phyloP scores from a whole-genome alignment of 2,329 filamentous ascomycete genomes.

The Didymella sp. region DNA sequence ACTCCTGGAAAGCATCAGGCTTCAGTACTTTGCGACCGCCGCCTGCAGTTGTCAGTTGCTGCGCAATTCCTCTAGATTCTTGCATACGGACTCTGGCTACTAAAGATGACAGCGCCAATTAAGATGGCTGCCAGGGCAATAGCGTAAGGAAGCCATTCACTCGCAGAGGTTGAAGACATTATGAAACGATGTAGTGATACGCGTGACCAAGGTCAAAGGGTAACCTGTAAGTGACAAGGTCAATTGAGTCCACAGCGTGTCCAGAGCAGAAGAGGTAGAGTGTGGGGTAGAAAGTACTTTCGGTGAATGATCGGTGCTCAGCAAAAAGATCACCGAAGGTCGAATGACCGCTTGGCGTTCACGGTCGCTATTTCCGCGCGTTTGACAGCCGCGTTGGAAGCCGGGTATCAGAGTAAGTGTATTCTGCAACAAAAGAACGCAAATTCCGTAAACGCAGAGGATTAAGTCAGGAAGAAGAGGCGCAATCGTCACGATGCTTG shows the following conservation, averaged over 20 bases:
- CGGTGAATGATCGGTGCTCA: conserved; percentile 16
- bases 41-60: conserved; percentile 46
- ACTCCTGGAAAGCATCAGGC: conserved; percentile 86
- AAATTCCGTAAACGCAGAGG: not conserved
- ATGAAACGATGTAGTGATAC: not conserved
- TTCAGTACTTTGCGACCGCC: conserved; percentile 85
- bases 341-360: conserved; percentile 9
- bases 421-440: conserved; percentile 6
- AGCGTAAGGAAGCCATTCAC: conserved; percentile 72
- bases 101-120: conserved; percentile 36
- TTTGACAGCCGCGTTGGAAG: not conserved
- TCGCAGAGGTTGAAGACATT: conserved; percentile 37
- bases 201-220: not conserved
- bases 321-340: conserved; percentile 5
- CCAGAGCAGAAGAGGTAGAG: not conserved
- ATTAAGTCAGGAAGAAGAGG: no score
- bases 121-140: conserved; percentile 69
- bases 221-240: not conserved
- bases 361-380: conserved; percentile 13
- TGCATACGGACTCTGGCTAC: conserved; percentile 3
- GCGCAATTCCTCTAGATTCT: not conserved
- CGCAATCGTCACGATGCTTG: not conserved
- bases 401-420: conserved; percentile 7
- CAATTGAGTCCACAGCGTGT: conserved; percentile 8
- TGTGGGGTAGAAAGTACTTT: conserved; percentile 10